Evolutionary conservation across 805 yeast genomes (phyloP), one percentile per base, ranked within the genome.

Genomic region (Suhomyces pyralidae): DNA sequence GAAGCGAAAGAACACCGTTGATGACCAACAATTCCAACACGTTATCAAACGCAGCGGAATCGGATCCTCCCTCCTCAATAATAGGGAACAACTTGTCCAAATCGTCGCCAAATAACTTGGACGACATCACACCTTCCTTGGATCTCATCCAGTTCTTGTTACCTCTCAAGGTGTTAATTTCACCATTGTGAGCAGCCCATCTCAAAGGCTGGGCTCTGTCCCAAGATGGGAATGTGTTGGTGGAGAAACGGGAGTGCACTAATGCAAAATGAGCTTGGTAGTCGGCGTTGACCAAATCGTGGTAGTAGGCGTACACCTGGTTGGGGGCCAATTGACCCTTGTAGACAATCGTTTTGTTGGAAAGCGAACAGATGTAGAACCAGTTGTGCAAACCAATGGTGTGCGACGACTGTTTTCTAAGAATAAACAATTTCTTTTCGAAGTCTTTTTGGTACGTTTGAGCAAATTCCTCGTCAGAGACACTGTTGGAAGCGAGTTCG

Each of bases 181-280:
- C 99, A 80, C 99, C 99, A 70, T 93, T 93, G 76, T 93, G 99
- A 40, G 99, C 99, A 30, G 96, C 90, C 87, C 96, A 86, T 71
- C 98, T 81, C 65, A 93, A 80, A 47, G 99, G 99, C 74, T 93
- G 99, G 22, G 99, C 98, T 73, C 99, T 84, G 74, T 94, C 99
- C 99, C 99, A 93, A n/a, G 97, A 90, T 46, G 99, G 99, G 83
- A 93, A 93, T 47, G 99, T 93, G 73, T 93, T 93, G 30, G 99
- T 93, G 53, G 97, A 91, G 80, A 93, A 93, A 69, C 99, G 84
- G 22, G 98, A 92, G 76, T 93, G 99, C 49, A 93, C 98, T 42
- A 93, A 80, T 14, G 97, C 96, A 79, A 94, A 90, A 67, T 92
- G 97, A 45, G 96, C 94, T 74, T 90, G 93, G 72, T 85, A 93